Evolutionary conservation across 2,329 filamentous ascomycete genomes (phyloP), one percentile per base, ranked within the genome.

Genomic region (Bipolaris victoriae): DNA sequence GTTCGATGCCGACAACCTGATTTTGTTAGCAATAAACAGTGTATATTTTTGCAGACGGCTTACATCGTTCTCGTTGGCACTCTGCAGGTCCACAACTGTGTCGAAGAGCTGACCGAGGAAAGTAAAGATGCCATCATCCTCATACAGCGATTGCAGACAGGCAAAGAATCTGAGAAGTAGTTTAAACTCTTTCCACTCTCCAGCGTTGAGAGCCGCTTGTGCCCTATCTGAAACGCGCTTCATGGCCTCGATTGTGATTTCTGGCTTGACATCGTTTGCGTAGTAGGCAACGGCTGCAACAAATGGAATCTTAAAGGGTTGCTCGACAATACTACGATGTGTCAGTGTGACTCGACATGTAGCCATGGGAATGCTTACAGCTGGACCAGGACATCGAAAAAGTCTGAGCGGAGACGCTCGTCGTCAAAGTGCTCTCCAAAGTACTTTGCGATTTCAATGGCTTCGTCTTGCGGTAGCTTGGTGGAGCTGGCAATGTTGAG

Each of bases 251-350:
- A 83, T 83, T 31, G 89, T 86, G 35, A 96, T 82, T 64, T 95
- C 90, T 4, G 89, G 83, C 72, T 91, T 92, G 67, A 90, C 79
- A 24, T 86, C 85, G 79, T 98, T 97, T 64, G 88, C 85, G 55
- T 92, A 85, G 56, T 97, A 83, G 41, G 96, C 84, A 13, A 94
- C 88, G 18, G 90, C 91, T 9, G 93, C 92, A 36, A 96, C 84
- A 74, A 97, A 98, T 0, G 95, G 94, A n/a, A 92, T 96, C 82
- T 98, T 98, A 77, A 99, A 89, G 1, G 95, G 95, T 79, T 99
- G 95, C 79, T 99, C 95, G 35, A 91, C 76, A 41, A 90, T 84
- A 64, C 84, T 87, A 57, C 45, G 31, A 20, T 22, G 6, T 10
- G 39, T 69, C 61, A 71, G 67, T 52, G 55, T 6, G 7, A n/a